Conservation (phyloP, 441 rosid genomes). For the Erodium moschatum region DNA sequence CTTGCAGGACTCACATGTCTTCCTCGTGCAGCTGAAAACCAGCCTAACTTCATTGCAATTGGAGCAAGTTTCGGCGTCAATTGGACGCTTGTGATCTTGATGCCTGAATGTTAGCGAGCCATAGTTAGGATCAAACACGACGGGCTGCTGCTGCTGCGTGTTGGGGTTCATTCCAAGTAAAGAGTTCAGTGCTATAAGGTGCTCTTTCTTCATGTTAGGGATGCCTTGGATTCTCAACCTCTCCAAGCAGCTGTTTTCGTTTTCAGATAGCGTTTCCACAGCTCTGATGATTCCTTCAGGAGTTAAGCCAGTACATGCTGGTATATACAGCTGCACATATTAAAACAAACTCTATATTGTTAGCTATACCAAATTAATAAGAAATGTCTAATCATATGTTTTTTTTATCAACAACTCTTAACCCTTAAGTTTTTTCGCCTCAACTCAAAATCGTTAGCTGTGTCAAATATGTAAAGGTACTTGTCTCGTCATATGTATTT, state of each 20-base stretch:
- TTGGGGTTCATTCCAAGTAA: conserved; percentile 19
- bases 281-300: conserved; percentile 61
- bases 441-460: too few species aligned
- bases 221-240: conserved; percentile 40
- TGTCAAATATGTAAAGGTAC: too few species aligned
- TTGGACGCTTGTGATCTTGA: not conserved
- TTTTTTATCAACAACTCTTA: too few species aligned
- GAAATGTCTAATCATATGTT: too few species aligned
- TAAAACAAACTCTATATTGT: too few species aligned
- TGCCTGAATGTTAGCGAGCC: too few species aligned
- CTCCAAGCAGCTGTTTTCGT: conserved; percentile 22
- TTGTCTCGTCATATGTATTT: too few species aligned
- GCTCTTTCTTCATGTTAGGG: conserved; percentile 33
- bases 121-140: conserved; percentile 20
- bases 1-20: conserved; percentile 32
- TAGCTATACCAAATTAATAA: too few species aligned
- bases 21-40: conserved; percentile 40
- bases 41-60: conserved; percentile 40
- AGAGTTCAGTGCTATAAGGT: conserved; percentile 26
- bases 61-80: conserved; percentile 49
- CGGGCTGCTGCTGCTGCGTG: conserved; percentile 18
- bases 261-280: conserved; percentile 26
- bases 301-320: conserved; percentile 55
- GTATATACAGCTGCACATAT: conserved; percentile 41
- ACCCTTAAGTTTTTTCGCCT: too few species aligned